Percentiles rank a stretch among this genome's conserved stretches.
These are phyloP conservation scores for Cenchrus purpureus DNA, from an alignment of 176 grass and related monocot species.

Conservation along the genomic window DNA sequence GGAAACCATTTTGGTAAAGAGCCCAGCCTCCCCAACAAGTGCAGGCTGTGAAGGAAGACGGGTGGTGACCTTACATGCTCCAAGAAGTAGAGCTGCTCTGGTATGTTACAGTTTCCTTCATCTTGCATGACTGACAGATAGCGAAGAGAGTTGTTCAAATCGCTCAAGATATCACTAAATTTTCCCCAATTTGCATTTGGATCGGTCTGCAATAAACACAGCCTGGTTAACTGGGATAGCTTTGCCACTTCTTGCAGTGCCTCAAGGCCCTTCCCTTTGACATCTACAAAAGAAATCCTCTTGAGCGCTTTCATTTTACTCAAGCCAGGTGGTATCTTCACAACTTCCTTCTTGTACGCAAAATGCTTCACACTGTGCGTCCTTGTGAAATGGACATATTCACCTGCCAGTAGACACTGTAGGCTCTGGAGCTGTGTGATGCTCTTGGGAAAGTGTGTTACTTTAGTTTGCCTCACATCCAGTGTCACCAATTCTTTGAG, in stretches of 20 bases:
- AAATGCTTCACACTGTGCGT: not conserved
- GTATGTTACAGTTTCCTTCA: not conserved
- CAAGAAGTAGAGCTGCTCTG: not conserved
- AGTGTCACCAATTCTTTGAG: not conserved
- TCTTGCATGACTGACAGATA: not conserved
- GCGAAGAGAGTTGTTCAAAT: not conserved
- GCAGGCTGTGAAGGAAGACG: not conserved
- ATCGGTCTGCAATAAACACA: not conserved
- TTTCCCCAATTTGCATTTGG: not conserved
- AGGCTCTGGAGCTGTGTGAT: not conserved
- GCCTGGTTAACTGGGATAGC: not conserved
- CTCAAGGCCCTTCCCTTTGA: not conserved
- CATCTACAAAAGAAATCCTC: not conserved
- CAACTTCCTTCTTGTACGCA: not conserved
- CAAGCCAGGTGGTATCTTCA: not conserved
- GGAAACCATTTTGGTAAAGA: not conserved
- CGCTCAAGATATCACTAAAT: not conserved
- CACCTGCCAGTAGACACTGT: not conserved
- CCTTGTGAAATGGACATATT: not conserved
- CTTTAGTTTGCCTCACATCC: not conserved
- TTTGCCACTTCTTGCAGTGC: not conserved
- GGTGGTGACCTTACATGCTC: accelerated
- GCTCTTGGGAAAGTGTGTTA: not conserved
- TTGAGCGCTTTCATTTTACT: not conserved
- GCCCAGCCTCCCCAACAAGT: not conserved